Percentiles rank a stretch among this genome's conserved stretches.
phyloP scores from a whole-genome alignment of 2,329 filamentous ascomycete species.

The Neofusicoccum cordaticola region DNA sequence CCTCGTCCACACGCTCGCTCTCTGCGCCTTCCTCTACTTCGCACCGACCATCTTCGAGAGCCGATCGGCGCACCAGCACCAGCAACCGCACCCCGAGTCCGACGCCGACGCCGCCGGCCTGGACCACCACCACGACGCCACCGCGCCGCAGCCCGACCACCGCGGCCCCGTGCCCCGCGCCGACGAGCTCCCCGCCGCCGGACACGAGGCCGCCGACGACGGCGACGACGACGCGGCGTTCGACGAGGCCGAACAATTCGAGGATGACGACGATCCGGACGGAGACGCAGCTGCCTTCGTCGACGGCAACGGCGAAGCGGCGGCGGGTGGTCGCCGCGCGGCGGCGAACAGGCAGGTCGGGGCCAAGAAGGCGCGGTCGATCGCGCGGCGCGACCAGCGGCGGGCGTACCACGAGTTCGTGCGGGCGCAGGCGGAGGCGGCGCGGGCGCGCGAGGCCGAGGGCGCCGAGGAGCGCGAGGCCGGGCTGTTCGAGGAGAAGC shows the following conservation, averaged over 20 bases:
- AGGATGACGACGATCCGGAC: not conserved
- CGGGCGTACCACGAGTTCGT: constrained; percentile 50
- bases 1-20: constrained; percentile 43
- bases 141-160: not conserved
- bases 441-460: constrained; percentile 42
- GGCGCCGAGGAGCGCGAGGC: constrained; percentile 46
- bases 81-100: not conserved
- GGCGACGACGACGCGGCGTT: constrained; percentile 22
- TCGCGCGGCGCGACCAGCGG: constrained; percentile 44
- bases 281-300: constrained; percentile 9
- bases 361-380: constrained; percentile 50
- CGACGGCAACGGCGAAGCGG: constrained; percentile 12
- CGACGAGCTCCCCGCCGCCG: not conserved
- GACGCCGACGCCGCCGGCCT: not conserved
- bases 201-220: not conserved
- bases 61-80: not conserved
- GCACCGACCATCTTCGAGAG: constrained; percentile 45
- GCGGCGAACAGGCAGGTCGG: constrained; percentile 39
- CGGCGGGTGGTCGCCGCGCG: constrained; percentile 22
- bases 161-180: not conserved
- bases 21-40: constrained; percentile 47
- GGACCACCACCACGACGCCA: not conserved
- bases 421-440: constrained; percentile 46
- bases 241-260: not conserved
- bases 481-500: constrained; percentile 38